Conservation (phyloP, 495 filamentous ascomycete genomes). For the Pyronema omphalodes region DNA sequence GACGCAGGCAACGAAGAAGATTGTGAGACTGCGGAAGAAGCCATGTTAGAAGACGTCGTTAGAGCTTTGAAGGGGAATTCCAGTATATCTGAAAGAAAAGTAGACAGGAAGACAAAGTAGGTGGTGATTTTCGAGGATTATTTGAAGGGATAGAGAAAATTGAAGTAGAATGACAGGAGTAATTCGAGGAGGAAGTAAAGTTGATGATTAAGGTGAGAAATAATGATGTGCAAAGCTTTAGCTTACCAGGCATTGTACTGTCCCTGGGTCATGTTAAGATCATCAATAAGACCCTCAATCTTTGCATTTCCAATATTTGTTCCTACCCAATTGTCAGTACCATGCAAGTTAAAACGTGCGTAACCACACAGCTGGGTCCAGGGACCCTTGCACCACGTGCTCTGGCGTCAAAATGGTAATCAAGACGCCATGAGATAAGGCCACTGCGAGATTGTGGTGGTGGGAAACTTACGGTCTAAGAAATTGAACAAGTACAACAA, state of each 20-base stretch:
- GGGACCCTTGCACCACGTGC: too few relatives aligned
- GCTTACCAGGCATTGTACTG: slow-evolving; percentile 34
- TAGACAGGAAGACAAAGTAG: too few relatives aligned
- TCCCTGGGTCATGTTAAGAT: slow-evolving; percentile 42
- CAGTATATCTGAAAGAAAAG: too few relatives aligned
- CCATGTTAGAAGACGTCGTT: neutral
- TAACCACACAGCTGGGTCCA: too few relatives aligned
- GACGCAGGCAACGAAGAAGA: slow-evolving; percentile 86
- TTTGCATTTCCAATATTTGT: slow-evolving; percentile 53
- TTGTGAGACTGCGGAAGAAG: slow-evolving; percentile 32
- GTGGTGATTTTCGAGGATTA: too few relatives aligned
- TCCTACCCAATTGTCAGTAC: neutral
- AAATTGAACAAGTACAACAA: slow-evolving; percentile 74
- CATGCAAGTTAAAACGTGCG: too few relatives aligned
- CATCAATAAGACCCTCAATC: slow-evolving; percentile 46
- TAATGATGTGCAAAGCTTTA: too few relatives aligned
- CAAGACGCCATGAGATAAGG: neutral
- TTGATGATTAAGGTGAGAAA: too few relatives aligned
- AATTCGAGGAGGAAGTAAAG: too few relatives aligned
- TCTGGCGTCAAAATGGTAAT: neutral
- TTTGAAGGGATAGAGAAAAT: too few relatives aligned
- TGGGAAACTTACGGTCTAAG: slow-evolving; percentile 42
- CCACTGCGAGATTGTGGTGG: slow-evolving; percentile 1
- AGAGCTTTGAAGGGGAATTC: too few relatives aligned
- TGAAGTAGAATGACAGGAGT: too few relatives aligned